Conservation (phyloP, 2,329 filamentous ascomycete genomes). For the Arthrobotrys sinensis region DNA sequence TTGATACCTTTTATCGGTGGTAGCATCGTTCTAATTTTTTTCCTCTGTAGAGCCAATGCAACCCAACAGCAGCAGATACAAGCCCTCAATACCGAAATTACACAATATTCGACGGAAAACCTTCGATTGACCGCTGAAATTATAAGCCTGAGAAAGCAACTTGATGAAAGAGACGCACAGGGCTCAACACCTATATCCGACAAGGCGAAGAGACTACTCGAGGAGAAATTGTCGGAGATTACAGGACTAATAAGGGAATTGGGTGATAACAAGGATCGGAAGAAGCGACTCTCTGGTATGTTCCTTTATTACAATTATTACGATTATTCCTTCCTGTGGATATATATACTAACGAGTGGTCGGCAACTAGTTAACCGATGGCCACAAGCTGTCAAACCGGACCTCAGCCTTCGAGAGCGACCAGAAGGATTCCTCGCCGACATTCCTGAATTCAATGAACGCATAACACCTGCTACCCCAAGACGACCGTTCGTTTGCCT, state of each 20-base stretch:
- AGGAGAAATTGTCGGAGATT: slow-evolving; percentile 81
- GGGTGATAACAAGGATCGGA: slow-evolving; percentile 69
- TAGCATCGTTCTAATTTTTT: slow-evolving; percentile 2
- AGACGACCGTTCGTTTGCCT: slow-evolving; percentile 7
- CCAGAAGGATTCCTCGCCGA: slow-evolving; percentile 37
- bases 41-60: slow-evolving; percentile 76
- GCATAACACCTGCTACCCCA: slow-evolving; percentile 10
- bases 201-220: slow-evolving; percentile 79
- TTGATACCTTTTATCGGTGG: not conserved
- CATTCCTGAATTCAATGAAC: slow-evolving; percentile 32
- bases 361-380: slow-evolving; percentile 39
- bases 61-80: slow-evolving; percentile 83
- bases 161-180: slow-evolving; percentile 74
- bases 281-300: slow-evolving; percentile 70
- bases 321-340: slow-evolving; percentile 7
- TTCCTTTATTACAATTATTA: too few species aligned
- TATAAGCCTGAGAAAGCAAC: slow-evolving; percentile 77
- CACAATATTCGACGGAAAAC: slow-evolving; percentile 83
- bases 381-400: slow-evolving; percentile 32
- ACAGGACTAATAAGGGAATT: slow-evolving; percentile 77
- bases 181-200: slow-evolving; percentile 77
- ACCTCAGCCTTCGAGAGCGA: slow-evolving; percentile 24
- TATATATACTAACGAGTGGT: not conserved
- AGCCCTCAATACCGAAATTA: slow-evolving; percentile 81
- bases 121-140: slow-evolving; percentile 80